A percentile compares a stretch with the other conserved stretches of the same genome.
Evolutionary conservation across 495 filamentous ascomycete genomes (phyloP).

Genomic region (Penicillium longicatenatum): DNA sequence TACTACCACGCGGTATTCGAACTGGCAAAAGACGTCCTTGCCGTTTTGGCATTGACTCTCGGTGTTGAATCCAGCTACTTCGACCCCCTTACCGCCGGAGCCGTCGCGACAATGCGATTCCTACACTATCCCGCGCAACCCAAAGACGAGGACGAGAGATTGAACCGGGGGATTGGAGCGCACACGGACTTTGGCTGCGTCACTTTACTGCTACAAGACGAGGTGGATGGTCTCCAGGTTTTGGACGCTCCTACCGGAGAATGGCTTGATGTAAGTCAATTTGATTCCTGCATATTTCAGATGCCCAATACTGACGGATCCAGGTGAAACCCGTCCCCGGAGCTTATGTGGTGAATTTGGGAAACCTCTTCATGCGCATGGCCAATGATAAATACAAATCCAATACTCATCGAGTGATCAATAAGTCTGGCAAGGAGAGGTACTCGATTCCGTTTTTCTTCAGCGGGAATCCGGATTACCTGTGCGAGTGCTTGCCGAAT

Average conservation of each 20-base stretch:
- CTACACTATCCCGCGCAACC: constrained; percentile 46
- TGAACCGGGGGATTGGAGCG: constrained; percentile 47
- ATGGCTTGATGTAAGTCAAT: constrained; percentile 41
- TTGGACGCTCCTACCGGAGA: constrained; percentile 47
- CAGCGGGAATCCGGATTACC: constrained; percentile 53
- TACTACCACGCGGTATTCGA: constrained; percentile 46
- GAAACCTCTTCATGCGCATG: constrained; percentile 62
- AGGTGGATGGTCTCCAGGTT: constrained; percentile 52
- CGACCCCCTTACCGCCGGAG: constrained; percentile 31
- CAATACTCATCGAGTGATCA: constrained; percentile 55
- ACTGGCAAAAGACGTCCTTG: constrained; percentile 35
- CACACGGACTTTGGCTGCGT: constrained; percentile 50
- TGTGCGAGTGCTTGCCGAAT: constrained; percentile 56
- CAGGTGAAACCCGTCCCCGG: constrained; percentile 50
- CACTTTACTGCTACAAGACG: constrained; percentile 49
- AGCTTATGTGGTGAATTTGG: constrained; percentile 58
- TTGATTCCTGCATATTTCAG: neutral
- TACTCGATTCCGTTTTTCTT: constrained; percentile 68
- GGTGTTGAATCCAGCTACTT: constrained; percentile 38
- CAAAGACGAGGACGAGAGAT: constrained; percentile 42
- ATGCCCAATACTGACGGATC: neutral
- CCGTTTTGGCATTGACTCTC: constrained; percentile 32
- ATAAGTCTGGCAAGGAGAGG: constrained; percentile 46
- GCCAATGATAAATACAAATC: constrained; percentile 59
- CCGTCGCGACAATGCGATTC: constrained; percentile 47